These are phyloP conservation scores for Malus hybrid DNA, from an alignment of 331 rosid species.

Conservation along the genomic window DNA sequence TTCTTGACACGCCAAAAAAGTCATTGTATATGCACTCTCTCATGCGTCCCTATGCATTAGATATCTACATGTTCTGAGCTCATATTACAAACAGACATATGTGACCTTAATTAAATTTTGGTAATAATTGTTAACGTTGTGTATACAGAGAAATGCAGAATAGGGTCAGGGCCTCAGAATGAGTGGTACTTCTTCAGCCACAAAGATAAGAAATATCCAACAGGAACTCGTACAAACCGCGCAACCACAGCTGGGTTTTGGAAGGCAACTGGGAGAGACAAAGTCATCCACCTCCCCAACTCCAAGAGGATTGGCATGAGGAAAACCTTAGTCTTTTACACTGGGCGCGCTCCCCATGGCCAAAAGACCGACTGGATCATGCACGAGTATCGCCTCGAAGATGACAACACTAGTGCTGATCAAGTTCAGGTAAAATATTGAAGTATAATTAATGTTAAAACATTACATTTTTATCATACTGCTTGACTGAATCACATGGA, in stretches of 20 bases:
- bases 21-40: too few species aligned
- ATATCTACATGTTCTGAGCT: too few species aligned
- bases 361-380: conserved; percentile 98
- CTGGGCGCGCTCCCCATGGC: conserved; percentile 98
- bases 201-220: conserved; percentile 94
- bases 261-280: conserved; percentile 99
- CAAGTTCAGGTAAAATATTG: conserved; percentile 40
- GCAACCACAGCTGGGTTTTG: conserved; percentile 96
- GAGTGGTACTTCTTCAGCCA: conserved; percentile 99
- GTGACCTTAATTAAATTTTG: background rate
- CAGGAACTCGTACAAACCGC: conserved; percentile 88
- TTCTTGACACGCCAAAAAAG: too few species aligned
- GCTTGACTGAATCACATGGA: too few species aligned
- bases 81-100: background rate
- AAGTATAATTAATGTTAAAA: background rate
- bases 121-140: background rate
- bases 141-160: conserved; percentile 72
- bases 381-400: conserved; percentile 96
- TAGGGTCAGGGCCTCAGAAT: conserved; percentile 90
- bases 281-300: conserved; percentile 62
- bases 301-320: conserved; percentile 93
- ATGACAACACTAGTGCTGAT: conserved; percentile 33
- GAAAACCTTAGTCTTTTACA: conserved; percentile 91
- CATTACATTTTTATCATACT: background rate
- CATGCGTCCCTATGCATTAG: too few species aligned